A percentile compares a stretch with the other conserved stretches of the same genome.
Conservation (phyloP, 129 eudicot species). For the Escallonia herrerae region DNA sequence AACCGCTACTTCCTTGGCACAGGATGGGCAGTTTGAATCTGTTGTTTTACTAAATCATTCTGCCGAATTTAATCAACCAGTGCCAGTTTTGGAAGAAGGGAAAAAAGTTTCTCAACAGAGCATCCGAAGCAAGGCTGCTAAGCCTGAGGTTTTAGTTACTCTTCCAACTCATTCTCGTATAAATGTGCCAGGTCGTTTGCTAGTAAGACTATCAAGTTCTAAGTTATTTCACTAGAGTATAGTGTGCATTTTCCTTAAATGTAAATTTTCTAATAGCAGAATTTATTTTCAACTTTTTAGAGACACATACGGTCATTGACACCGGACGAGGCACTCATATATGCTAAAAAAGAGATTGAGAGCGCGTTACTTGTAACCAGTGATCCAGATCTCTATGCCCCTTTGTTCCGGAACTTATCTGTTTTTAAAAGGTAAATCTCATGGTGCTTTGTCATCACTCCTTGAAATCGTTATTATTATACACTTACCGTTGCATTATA, state of each 20-base stretch:
- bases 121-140: conserved; percentile 14
- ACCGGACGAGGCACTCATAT: conserved; percentile 68
- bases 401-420: conserved; percentile 71
- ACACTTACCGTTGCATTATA: background rate
- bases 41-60: conserved; percentile 29
- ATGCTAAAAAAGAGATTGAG: conserved; percentile 66
- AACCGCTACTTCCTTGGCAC: conserved; percentile 13
- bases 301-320: conserved; percentile 49
- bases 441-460: background rate
- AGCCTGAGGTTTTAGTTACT: conserved; percentile 12
- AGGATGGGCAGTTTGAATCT: conserved; percentile 17
- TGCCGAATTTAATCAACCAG: conserved; percentile 23
- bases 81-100: conserved; percentile 27
- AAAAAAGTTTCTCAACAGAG: conserved; percentile 18
- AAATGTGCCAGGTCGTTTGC: conserved; percentile 13
- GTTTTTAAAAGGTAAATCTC: conserved; percentile 62
- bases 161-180: conserved; percentile 25
- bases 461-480: background rate
- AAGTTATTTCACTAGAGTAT: background rate
- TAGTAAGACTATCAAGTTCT: conserved; percentile 32
- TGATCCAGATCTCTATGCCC: conserved; percentile 73
- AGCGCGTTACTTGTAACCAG: conserved; percentile 28
- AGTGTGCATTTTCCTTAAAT: conserved; percentile 2
- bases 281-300: conserved; percentile 28
- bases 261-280: background rate